Conservation (phyloP, 352 stramenopile species). For the Globisporangium spiculum region DNA sequence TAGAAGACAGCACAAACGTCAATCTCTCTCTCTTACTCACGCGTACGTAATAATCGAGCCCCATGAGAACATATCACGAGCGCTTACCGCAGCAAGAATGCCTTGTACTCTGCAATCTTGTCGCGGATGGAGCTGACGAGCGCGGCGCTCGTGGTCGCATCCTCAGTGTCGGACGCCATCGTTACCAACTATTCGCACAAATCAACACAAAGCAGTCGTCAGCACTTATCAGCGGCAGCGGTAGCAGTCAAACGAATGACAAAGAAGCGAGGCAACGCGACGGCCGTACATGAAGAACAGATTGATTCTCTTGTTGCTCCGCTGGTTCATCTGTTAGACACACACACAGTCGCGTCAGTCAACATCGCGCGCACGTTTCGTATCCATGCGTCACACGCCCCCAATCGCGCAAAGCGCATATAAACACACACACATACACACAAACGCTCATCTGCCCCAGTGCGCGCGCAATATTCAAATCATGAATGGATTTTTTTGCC, state of each 20-base stretch:
- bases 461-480: conserved; percentile 5
- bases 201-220: conserved; percentile 14
- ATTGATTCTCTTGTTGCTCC: conserved; percentile 17
- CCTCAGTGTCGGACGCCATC: conserved; percentile 46
- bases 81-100: conserved; percentile 60
- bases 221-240: background rate
- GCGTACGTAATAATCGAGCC: conserved; percentile 1
- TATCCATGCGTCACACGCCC: conserved; percentile 4
- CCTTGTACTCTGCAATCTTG: conserved; percentile 74
- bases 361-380: background rate
- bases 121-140: conserved; percentile 53
- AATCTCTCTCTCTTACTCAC: conserved; percentile 1
- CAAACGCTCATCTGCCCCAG: background rate
- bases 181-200: conserved; percentile 43
- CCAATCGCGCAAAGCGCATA: background rate
- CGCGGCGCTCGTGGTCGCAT: conserved; percentile 28
- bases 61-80: background rate
- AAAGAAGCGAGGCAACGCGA: conserved; percentile 8
- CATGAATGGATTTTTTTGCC: conserved; percentile 6
- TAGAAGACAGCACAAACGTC: background rate
- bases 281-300: conserved; percentile 21
- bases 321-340: conserved; percentile 24
- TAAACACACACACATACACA: conserved; percentile 1
- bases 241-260: background rate
- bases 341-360: conserved; percentile 6